Evolutionary conservation across 306 rosid species (phyloP).

Genomic region (Hippophae rhamnoides): DNA sequence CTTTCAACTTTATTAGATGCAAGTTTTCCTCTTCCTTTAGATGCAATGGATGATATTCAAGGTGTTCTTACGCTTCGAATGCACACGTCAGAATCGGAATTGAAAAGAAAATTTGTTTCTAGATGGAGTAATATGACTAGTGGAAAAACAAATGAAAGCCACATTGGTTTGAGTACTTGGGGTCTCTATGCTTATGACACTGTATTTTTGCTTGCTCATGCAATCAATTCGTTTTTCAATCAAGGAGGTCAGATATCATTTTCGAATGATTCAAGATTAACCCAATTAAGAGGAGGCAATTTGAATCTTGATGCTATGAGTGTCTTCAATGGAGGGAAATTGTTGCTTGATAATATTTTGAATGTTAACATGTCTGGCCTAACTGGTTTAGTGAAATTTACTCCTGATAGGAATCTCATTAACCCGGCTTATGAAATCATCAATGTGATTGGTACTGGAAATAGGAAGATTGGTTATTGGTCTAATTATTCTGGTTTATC

Average conservation of each 20-base stretch:
- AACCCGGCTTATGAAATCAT: slow-evolving; percentile 70
- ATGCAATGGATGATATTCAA: slow-evolving; percentile 42
- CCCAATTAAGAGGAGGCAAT: slow-evolving; percentile 17
- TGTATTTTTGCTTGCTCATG: slow-evolving; percentile 74
- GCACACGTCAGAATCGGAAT: slow-evolving; percentile 59
- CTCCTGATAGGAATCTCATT: slow-evolving; percentile 44
- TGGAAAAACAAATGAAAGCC: slow-evolving; percentile 19
- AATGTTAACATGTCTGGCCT: slow-evolving; percentile 63
- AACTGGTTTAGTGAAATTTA: slow-evolving; percentile 53
- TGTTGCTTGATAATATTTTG: slow-evolving; percentile 41
- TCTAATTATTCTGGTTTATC: slow-evolving; percentile 78
- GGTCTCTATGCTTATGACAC: slow-evolving; percentile 80
- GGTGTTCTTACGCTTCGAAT: slow-evolving; percentile 68
- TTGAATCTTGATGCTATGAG: slow-evolving; percentile 63
- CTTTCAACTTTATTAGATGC: slow-evolving; percentile 58
- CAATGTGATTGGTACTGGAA: slow-evolving; percentile 66
- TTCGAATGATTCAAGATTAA: slow-evolving; percentile 52
- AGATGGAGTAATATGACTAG: slow-evolving; percentile 74
- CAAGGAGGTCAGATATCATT: slow-evolving; percentile 62
- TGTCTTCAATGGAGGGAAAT: slow-evolving; percentile 54
- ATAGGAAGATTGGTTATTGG: slow-evolving; percentile 81
- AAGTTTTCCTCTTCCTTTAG: slow-evolving; percentile 30
- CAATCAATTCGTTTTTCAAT: slow-evolving; percentile 61
- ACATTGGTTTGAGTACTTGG: slow-evolving; percentile 41
- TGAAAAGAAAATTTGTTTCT: slow-evolving; percentile 51